phyloP scores from a whole-genome alignment of 192 early-diverging fungal genomes.

The Gonapodya prolifera region DNA sequence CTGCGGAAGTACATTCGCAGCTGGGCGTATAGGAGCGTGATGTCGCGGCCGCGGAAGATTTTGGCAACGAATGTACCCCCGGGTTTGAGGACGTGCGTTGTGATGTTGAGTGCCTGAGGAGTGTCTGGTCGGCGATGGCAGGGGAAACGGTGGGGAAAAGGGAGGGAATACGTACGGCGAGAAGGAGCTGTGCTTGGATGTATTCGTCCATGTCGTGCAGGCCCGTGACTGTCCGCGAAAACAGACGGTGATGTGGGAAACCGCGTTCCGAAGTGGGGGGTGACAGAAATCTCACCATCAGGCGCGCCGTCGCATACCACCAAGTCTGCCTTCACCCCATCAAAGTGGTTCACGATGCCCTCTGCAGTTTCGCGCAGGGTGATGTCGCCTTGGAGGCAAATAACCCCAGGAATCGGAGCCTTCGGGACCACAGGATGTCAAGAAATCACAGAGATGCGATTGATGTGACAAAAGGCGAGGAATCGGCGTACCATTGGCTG shows the following conservation, averaged over 20 bases:
- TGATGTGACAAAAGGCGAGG: background rate
- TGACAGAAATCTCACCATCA: conserved; percentile 45
- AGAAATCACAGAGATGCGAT: background rate
- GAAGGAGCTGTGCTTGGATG: conserved; percentile 89
- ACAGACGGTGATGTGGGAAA: conserved; percentile 7
- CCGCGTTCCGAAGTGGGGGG: conserved; percentile 1
- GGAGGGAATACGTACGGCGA: conserved; percentile 36
- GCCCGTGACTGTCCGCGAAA: conserved; percentile 55
- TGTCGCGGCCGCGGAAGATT: conserved; percentile 93
- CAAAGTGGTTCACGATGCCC: conserved; percentile 79
- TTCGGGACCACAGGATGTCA: conserved; percentile 15
- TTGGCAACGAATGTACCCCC: conserved; percentile 97
- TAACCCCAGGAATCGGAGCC: conserved; percentile 86
- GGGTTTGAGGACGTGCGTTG: conserved; percentile 75
- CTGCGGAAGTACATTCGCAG: conserved; percentile 81
- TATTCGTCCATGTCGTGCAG: conserved; percentile 99
- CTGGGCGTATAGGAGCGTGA: conserved; percentile 80
- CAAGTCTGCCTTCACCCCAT: conserved; percentile 76
- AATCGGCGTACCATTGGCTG: conserved; percentile 67
- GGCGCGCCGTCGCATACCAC: conserved; percentile 91
- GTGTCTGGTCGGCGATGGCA: conserved; percentile 1
- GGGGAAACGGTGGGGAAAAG: background rate
- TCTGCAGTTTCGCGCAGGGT: conserved; percentile 88
- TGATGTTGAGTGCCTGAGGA: conserved; percentile 93
- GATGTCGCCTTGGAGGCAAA: conserved; percentile 94